Evolutionary conservation across 225 moss, liverwort and hornwort genomes (phyloP), one percentile per base, ranked within the genome.

Genomic region (Sphagnum contortum): DNA sequence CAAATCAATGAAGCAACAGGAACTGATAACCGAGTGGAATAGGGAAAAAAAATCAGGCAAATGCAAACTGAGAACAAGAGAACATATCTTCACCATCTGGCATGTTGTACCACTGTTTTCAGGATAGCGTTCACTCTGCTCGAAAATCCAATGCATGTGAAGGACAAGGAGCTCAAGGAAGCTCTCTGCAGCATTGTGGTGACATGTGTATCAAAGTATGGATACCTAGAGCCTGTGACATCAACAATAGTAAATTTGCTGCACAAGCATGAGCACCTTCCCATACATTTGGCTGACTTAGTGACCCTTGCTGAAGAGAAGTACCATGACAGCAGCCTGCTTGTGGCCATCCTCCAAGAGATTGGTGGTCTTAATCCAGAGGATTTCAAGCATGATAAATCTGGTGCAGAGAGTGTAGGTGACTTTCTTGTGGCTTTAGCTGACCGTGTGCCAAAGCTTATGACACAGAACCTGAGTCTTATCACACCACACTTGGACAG

Each of bases 401-500:
- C 76, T 29, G 98, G 91, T 67, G 89, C 92, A 66, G 89, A 98
- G 61, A 93, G 75, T 72, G 77, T 98, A 49, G 89, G 98, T 57
- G 57, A 77, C 64, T 98, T 93, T 71, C 77, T 98, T 5, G 89
- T 89, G 64, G 91, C 89, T 69, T 65, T 98, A 70, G 82, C 89
- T 48, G 77, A 71, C 66, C 87, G 87, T 61, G 79, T 91, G 70
- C 93, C 98, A 51, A 98, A 88, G 78, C 73, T 89, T 47, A 74
- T 93, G 81, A 70, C 85, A 56, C 68, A 79, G 49, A 98, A 98
- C 62, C 76, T 98, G 63, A 98, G 98, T 76, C 66, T 93, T 48
- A 75, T 98, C 64, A 83, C 86, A 54, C 70, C 81, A 56, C 91
- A 93, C 78, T 61, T 98, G 76, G 91, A 98, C 70, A 93, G 98